Evolutionary conservation across 1,284 basidiomycete species (phyloP).

Genomic region (Malassezia globosa): DNA sequence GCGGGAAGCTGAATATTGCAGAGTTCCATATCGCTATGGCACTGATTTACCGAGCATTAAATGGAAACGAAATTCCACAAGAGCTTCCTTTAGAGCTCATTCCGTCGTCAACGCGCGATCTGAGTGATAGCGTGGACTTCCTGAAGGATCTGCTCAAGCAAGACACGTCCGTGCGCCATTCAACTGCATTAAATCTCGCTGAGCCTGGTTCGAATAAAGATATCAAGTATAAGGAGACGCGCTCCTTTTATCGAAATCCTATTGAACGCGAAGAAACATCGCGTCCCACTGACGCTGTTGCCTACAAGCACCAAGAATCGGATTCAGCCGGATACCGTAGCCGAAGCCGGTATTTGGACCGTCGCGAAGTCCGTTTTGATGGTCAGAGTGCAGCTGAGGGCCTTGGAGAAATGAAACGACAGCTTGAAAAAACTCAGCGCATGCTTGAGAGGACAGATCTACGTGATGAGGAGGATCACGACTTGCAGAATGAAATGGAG

Average conservation of each 20-base stretch:
- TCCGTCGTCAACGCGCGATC: slow-evolving; percentile 81
- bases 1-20: slow-evolving; percentile 59
- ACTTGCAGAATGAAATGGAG: slow-evolving; percentile 73
- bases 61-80: slow-evolving; percentile 82
- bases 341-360: slow-evolving; percentile 75
- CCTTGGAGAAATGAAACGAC: slow-evolving; percentile 73
- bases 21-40: slow-evolving; percentile 99
- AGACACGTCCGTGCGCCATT: slow-evolving; percentile 53
- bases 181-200: slow-evolving; percentile 48
- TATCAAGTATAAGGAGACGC: slow-evolving; percentile 54
- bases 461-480: slow-evolving; percentile 62
- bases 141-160: slow-evolving; percentile 80
- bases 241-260: slow-evolving; percentile 56
- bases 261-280: slow-evolving; percentile 49
- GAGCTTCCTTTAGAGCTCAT: slow-evolving; percentile 76
- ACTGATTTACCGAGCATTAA: slow-evolving; percentile 70
- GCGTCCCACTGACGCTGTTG: slow-evolving; percentile 70
- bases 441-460: slow-evolving; percentile 66
- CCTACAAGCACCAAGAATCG: slow-evolving; percentile 72
- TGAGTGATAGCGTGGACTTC: slow-evolving; percentile 81
- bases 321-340: slow-evolving; percentile 62
- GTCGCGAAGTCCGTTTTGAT: slow-evolving; percentile 67
- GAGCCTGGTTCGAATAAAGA: slow-evolving; percentile 42
- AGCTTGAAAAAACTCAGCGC: slow-evolving; percentile 68
- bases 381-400: slow-evolving; percentile 58